Percentiles rank a stretch among this genome's conserved stretches.
Conservation (phyloP, 495 filamentous ascomycete genomes). For the Talaromyces stipitatus region DNA sequence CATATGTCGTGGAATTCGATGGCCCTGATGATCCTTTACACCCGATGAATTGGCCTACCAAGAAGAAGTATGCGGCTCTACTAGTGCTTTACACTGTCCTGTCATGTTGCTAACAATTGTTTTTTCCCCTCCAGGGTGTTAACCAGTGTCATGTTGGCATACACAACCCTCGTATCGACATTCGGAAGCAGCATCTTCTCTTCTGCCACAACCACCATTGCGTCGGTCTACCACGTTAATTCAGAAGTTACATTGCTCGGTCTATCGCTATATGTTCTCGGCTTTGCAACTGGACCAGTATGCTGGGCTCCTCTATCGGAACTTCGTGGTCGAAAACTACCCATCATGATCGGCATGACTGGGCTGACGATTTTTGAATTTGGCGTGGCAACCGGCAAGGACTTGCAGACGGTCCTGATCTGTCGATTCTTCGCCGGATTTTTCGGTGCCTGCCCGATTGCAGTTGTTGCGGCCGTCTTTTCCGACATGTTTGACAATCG, state of each 20-base stretch:
- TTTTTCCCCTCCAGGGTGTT: conserved; percentile 47
- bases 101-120: conserved; percentile 1
- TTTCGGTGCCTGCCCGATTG: conserved; percentile 67
- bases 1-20: conserved; percentile 84
- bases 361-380: conserved; percentile 73
- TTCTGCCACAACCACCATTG: conserved; percentile 39
- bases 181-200: conserved; percentile 57
- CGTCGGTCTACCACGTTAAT: conserved; percentile 43
- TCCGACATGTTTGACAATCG: conserved; percentile 81
- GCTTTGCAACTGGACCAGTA: conserved; percentile 54
- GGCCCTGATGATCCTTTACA: conserved; percentile 73
- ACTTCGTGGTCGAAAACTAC: conserved; percentile 50
- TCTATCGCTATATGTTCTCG: conserved; percentile 51
- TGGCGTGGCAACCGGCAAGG: conserved; percentile 64
- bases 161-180: conserved; percentile 65
- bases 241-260: conserved; percentile 49
- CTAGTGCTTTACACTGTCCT: not conserved
- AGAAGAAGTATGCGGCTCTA: conserved; percentile 54
- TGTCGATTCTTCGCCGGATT: conserved; percentile 77
- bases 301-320: conserved; percentile 63
- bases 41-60: conserved; percentile 74
- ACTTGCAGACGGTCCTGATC: conserved; percentile 75
- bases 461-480: conserved; percentile 82
- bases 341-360: conserved; percentile 65
- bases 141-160: conserved; percentile 67